Conservation (phyloP, 2,329 filamentous ascomycete genomes). For the Dendrostoma leiphaemia region DNA sequence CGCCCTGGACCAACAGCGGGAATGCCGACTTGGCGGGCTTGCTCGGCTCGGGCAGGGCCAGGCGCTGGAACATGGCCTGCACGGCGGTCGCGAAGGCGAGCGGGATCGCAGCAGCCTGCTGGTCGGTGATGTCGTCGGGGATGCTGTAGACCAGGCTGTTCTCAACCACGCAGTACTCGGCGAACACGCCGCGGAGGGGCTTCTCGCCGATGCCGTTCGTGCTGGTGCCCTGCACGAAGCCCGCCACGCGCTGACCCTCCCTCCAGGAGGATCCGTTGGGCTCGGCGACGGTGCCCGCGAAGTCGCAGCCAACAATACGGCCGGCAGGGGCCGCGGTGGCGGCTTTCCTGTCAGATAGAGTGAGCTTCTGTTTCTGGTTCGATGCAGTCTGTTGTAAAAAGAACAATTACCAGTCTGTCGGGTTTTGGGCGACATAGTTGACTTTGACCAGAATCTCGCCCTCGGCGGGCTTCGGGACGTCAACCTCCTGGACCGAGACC, state of each 20-base stretch:
- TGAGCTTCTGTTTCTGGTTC: not conserved
- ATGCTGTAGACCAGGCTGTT: conserved; percentile 27
- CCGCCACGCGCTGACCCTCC: conserved; percentile 31
- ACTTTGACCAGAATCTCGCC: conserved; percentile 34
- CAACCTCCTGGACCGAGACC: conserved; percentile 29
- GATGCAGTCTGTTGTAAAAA: too few species aligned
- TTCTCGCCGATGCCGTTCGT: conserved; percentile 10
- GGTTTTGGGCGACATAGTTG: conserved; percentile 32
- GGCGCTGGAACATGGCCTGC: conserved; percentile 30
- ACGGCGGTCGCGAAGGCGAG: conserved; percentile 45
- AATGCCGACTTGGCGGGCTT: conserved; percentile 26
- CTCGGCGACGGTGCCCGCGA: conserved; percentile 30
- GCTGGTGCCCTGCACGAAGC: conserved; percentile 30
- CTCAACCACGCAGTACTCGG: conserved; percentile 28
- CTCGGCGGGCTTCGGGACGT: conserved; percentile 26
- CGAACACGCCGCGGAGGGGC: conserved; percentile 26
- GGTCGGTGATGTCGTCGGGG: conserved; percentile 26
- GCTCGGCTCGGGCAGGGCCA: conserved; percentile 29
- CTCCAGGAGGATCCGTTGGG: conserved; percentile 29
- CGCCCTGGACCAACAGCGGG: conserved; percentile 27
- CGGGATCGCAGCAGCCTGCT: conserved; percentile 27
- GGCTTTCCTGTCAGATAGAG: conserved; percentile 20
- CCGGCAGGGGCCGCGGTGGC: conserved; percentile 21
- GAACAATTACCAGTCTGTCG: conserved; percentile 31
- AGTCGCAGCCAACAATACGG: conserved; percentile 32